These are phyloP conservation scores for Pestalotiopsis sp. DNA, from an alignment of 2,329 filamentous ascomycete genomes.

Conservation along the genomic window DNA sequence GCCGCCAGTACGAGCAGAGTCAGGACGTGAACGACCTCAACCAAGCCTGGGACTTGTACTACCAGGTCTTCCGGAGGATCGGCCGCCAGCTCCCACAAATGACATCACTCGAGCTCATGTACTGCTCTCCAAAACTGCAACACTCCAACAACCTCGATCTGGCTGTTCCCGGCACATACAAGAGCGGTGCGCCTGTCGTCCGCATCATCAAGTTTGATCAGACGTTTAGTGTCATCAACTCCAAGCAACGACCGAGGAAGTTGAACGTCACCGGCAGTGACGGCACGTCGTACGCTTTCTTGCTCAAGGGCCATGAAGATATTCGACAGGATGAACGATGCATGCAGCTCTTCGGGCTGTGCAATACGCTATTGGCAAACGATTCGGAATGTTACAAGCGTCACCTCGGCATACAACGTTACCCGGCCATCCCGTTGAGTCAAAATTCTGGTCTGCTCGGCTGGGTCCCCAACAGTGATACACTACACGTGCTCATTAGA, in stretches of 20 bases:
- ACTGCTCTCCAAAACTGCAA: conserved; percentile 93
- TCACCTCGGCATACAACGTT: conserved; percentile 93
- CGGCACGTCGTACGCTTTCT: conserved; percentile 82
- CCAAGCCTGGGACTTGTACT: conserved; percentile 98
- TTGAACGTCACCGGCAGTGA: conserved; percentile 88
- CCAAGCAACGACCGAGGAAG: conserved; percentile 93
- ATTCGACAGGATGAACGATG: conserved; percentile 98
- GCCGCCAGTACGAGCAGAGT: conserved; percentile 86
- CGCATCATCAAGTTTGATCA: conserved; percentile 88
- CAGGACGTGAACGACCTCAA: conserved; percentile 92
- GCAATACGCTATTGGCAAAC: conserved; percentile 91
- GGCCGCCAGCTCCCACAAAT: conserved; percentile 90
- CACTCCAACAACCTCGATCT: conserved; percentile 84
- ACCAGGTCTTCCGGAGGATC: conserved; percentile 96
- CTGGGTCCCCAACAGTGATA: conserved; percentile 98
- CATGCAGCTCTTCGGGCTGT: conserved; percentile 98
- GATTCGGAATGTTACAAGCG: conserved; percentile 97
- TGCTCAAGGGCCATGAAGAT: conserved; percentile 98
- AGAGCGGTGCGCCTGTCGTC: conserved; percentile 75
- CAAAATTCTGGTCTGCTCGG: conserved; percentile 94
- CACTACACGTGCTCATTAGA: conserved; percentile 91
- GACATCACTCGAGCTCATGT: conserved; percentile 89
- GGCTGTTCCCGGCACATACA: conserved; percentile 94
- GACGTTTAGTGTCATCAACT: conserved; percentile 89
- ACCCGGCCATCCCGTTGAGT: conserved; percentile 94